Conservation (phyloP, 768 basidiomycete genomes). For the Xerocomus spinulosus region DNA sequence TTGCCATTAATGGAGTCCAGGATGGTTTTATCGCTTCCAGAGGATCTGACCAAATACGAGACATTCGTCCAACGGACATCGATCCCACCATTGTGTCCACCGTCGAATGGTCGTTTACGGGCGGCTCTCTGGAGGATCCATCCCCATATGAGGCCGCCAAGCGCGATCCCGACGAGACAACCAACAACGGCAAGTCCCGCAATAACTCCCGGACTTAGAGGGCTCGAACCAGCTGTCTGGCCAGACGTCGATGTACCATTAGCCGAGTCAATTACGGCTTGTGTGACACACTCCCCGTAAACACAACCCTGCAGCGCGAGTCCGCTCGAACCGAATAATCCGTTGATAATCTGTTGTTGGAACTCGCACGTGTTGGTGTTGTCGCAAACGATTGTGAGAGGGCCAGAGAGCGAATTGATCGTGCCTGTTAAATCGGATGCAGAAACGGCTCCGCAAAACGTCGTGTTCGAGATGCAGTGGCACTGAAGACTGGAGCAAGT, state of each 20-base stretch:
- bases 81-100: constrained; percentile 47
- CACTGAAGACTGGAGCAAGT: constrained; percentile 71
- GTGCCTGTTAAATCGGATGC: constrained; percentile 49
- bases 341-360: constrained; percentile 62
- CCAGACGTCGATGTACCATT: constrained; percentile 34
- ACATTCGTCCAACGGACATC: constrained; percentile 66
- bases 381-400: constrained; percentile 66
- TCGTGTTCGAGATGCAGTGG: constrained; percentile 60
- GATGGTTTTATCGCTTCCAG: constrained; percentile 48
- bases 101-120: constrained; percentile 38
- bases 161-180: constrained; percentile 49
- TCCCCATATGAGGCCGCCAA: constrained; percentile 61
- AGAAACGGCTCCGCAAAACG: constrained; percentile 65
- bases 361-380: constrained; percentile 65
- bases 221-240: constrained; percentile 30
- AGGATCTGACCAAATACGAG: constrained; percentile 54
- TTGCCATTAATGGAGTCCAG: constrained; percentile 66
- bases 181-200: constrained; percentile 88
- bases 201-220: constrained; percentile 78
- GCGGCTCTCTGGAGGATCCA: constrained; percentile 59
- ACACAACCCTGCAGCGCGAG: constrained; percentile 68
- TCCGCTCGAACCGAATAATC: constrained; percentile 69
- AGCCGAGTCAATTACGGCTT: constrained; percentile 66
- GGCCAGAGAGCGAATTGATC: constrained; percentile 63
- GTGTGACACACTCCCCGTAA: constrained; percentile 87